Percentiles rank a stretch among this genome's conserved stretches.
phyloP scores from a whole-genome alignment of 192 early-diverging fungal species.

The Linnemannia exigua region DNA sequence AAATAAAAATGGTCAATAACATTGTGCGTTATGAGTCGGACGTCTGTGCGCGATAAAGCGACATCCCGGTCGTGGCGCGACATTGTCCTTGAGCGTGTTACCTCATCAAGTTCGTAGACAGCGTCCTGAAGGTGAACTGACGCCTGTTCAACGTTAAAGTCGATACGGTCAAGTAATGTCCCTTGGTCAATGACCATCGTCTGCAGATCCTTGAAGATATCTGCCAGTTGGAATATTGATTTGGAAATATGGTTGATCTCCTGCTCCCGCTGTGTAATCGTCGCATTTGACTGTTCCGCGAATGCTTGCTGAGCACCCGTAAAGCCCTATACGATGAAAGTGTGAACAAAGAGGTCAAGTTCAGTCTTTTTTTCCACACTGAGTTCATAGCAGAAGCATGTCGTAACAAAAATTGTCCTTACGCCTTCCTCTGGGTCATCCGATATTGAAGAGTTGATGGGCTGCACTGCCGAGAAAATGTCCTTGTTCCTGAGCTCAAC shows the following conservation, averaged over 20 bases:
- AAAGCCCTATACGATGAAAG: constrained; percentile 70
- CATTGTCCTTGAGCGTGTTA: constrained; percentile 12
- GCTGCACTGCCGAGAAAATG: constrained; percentile 42
- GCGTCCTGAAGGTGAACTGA: constrained; percentile 85
- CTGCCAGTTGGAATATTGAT: constrained; percentile 90
- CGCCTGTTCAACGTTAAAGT: constrained; percentile 95
- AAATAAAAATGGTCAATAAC: constrained; percentile 4
- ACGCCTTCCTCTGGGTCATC: constrained; percentile 48
- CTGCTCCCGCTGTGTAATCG: constrained; percentile 87
- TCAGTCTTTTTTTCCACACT: background rate
- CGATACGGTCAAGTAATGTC: constrained; percentile 95
- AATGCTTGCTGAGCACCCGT: constrained; percentile 87
- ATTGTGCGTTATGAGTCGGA: background rate
- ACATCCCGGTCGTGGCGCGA: background rate
- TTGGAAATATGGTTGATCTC: constrained; percentile 95
- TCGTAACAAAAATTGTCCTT: background rate
- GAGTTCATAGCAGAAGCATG: background rate
- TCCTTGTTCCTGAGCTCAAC: constrained; percentile 55
- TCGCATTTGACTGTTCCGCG: constrained; percentile 82
- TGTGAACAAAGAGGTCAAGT: background rate
- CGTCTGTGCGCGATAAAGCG: background rate
- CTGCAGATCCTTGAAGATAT: constrained; percentile 94
- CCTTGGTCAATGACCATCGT: constrained; percentile 98
- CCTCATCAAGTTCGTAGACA: constrained; percentile 85
- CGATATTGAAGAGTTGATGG: constrained; percentile 41